A percentile compares a stretch with the other conserved stretches of the same genome.
Conservation (phyloP, 2,329 filamentous ascomycete species). For the Fusarium nygamai region DNA sequence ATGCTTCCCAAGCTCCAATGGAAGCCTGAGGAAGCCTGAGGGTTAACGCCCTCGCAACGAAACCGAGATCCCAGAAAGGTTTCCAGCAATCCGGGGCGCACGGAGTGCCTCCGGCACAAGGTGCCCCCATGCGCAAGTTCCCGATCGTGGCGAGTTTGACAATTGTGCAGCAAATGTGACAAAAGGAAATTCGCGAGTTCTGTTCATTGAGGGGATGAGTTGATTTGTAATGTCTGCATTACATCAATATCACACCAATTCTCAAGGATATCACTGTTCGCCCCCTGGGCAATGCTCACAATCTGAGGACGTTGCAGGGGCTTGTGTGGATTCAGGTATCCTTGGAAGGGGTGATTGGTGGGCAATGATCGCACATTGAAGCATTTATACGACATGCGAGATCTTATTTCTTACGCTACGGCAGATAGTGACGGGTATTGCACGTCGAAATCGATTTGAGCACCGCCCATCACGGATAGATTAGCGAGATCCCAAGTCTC, state of each 20-base stretch:
- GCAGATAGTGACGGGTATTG: background rate
- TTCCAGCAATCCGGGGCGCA: background rate
- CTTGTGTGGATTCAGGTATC: background rate
- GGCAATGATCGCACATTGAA: background rate
- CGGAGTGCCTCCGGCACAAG: background rate
- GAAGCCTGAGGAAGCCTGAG: conserved; percentile 19
- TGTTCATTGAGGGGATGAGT: background rate
- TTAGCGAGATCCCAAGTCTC: conserved; percentile 27
- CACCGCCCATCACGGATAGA: conserved; percentile 18
- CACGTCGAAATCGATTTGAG: background rate
- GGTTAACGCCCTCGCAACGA: conserved; percentile 17
- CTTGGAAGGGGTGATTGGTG: background rate
- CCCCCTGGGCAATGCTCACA: background rate
- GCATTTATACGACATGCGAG: background rate
- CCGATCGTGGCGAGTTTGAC: conserved; percentile 26
- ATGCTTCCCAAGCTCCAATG: background rate
- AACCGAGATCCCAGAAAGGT: conserved; percentile 1
- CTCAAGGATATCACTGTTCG: background rate
- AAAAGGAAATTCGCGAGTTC: conserved; percentile 4
- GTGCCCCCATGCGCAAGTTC: conserved; percentile 11
- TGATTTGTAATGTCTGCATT: conserved; percentile 32
- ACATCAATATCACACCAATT: conserved; percentile 13
- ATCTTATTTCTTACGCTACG: background rate
- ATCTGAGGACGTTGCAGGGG: background rate
- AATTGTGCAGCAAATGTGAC: conserved; percentile 2